Conservation (phyloP, 2,329 filamentous ascomycete genomes). For the Calycina marina region DNA sequence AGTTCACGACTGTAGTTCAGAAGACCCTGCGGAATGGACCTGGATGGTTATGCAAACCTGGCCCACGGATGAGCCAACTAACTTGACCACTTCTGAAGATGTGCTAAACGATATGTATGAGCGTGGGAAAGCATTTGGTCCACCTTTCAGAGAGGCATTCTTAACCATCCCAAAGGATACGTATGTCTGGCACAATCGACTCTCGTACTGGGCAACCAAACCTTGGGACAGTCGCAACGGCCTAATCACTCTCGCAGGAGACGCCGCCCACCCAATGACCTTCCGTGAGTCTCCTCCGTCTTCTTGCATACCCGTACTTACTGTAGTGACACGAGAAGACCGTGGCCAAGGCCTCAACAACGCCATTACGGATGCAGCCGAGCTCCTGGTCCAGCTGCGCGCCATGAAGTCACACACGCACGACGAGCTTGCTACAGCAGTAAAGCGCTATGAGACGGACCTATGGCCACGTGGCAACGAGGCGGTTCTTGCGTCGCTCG, state of each 20-base stretch:
- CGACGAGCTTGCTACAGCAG: constrained; percentile 20
- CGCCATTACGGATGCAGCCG: constrained; percentile 27
- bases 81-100: constrained; percentile 6
- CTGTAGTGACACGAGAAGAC: constrained; percentile 21
- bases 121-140: constrained; percentile 22
- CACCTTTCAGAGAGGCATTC: constrained; percentile 10
- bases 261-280: constrained; percentile 44
- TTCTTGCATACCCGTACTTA: constrained; percentile 7
- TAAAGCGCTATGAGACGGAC: constrained; percentile 29
- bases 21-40: constrained; percentile 12
- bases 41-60: constrained; percentile 16
- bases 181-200: neutral
- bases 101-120: constrained; percentile 20
- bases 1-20: constrained; percentile 25
- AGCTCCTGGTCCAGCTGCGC: constrained; percentile 11
- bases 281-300: constrained; percentile 10
- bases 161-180: neutral
- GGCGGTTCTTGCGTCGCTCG: constrained; percentile 29
- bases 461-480: constrained; percentile 28
- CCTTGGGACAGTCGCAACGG: constrained; percentile 30
- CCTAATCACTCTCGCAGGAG: constrained; percentile 33
- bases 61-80: constrained; percentile 9
- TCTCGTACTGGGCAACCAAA: constrained; percentile 6
- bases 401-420: constrained; percentile 13
- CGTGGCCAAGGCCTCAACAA: constrained; percentile 34